These are phyloP conservation scores for Ilyonectria destructans DNA, from an alignment of 2,329 filamentous ascomycete genomes.

Conservation along the genomic window DNA sequence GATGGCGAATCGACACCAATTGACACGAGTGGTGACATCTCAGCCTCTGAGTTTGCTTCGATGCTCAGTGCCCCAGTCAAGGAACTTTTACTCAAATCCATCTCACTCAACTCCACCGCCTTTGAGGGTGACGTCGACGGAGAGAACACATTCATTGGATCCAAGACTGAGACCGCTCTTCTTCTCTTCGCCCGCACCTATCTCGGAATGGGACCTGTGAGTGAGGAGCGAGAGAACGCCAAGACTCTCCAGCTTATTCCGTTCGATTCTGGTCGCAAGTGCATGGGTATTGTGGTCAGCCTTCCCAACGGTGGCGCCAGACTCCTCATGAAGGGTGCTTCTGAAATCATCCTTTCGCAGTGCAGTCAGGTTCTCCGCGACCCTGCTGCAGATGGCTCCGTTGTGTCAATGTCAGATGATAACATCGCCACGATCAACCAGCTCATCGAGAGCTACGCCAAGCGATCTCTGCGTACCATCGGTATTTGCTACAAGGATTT, in stretches of 20 bases:
- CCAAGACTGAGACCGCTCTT: conserved; percentile 84
- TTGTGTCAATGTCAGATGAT: conserved; percentile 64
- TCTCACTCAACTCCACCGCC: conserved; percentile 80
- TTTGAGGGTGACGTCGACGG: conserved; percentile 84
- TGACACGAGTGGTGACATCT: conserved; percentile 57
- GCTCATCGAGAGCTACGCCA: conserved; percentile 85
- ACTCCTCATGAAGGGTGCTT: conserved; percentile 76
- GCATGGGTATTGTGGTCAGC: conserved; percentile 75
- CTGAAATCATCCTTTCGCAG: conserved; percentile 74
- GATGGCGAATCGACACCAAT: conserved; percentile 46
- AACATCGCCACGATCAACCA: conserved; percentile 73
- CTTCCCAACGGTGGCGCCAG: conserved; percentile 68
- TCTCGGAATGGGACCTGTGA: conserved; percentile 77
- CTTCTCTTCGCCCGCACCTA: conserved; percentile 79
- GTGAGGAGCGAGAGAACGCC: conserved; percentile 74
- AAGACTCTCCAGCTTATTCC: conserved; percentile 78
- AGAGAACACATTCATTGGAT: conserved; percentile 78
- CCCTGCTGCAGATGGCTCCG: conserved; percentile 62
- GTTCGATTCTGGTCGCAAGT: conserved; percentile 84
- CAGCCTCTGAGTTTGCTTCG: conserved; percentile 63
- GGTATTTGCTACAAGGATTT: conserved; percentile 89
- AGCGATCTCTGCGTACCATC: conserved; percentile 86
- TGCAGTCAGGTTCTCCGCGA: conserved; percentile 69
- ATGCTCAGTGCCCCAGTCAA: conserved; percentile 65
- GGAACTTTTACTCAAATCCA: conserved; percentile 72